phyloP scores from a whole-genome alignment of 148 eudicot species.

The Rhododendron ovatum region DNA sequence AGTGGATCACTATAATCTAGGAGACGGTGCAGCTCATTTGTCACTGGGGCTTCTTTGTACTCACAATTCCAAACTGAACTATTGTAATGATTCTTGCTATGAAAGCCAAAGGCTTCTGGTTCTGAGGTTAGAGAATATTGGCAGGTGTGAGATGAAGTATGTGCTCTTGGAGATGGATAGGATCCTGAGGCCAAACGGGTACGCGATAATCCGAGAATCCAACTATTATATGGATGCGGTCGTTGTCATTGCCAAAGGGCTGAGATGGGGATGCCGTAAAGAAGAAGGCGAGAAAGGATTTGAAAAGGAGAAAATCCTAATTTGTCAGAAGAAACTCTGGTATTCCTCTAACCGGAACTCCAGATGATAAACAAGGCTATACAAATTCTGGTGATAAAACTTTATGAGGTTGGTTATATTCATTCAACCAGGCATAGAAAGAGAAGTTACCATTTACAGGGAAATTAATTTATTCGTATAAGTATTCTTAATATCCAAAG shows the following conservation, averaged over 20 bases:
- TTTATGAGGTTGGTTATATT: neutral
- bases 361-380: conserved; percentile 24
- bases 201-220: conserved; percentile 68
- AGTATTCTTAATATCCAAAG: neutral
- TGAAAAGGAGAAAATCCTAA: conserved; percentile 65
- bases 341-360: conserved; percentile 54
- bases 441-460: neutral
- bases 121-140: neutral
- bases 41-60: neutral
- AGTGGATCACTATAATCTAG: neutral
- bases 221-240: conserved; percentile 55
- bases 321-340: conserved; percentile 95
- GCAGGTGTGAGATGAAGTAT: conserved; percentile 87
- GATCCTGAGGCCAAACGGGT: conserved; percentile 78
- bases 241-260: conserved; percentile 51
- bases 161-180: conserved; percentile 96
- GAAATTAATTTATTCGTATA: conserved; percentile 1
- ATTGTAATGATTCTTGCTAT: neutral
- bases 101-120: neutral
- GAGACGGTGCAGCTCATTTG: neutral
- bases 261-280: conserved; percentile 82
- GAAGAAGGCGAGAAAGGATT: conserved; percentile 55
- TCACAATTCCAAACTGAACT: neutral
- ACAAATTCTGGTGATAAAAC: neutral
- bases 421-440: neutral